phyloP scores from a whole-genome alignment of 2,329 filamentous ascomycete genomes.

The Penicillium sp. region DNA sequence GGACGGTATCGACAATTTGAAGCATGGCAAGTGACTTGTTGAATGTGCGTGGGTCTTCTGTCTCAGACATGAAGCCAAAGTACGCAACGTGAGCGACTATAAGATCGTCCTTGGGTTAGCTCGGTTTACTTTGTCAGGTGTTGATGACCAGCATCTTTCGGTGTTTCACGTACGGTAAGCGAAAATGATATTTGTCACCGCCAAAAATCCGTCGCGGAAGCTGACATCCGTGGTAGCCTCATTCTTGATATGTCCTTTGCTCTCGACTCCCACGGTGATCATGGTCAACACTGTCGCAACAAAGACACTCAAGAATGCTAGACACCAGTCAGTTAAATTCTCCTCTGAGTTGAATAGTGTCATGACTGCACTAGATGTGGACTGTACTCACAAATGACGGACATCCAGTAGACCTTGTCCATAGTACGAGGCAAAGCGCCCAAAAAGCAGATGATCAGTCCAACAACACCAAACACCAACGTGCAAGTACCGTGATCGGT shows the following conservation, averaged over 20 bases:
- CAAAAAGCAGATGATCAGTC: constrained; percentile 58
- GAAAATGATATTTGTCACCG: constrained; percentile 67
- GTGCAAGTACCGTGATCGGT: constrained; percentile 63
- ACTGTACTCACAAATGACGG: constrained; percentile 52
- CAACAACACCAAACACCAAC: constrained; percentile 62
- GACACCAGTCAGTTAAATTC: not conserved
- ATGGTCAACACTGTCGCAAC: constrained; percentile 65
- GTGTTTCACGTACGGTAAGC: constrained; percentile 54
- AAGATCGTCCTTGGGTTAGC: not conserved
- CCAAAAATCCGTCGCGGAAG: constrained; percentile 58
- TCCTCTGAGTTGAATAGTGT: not conserved
- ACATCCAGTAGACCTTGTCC: constrained; percentile 61
- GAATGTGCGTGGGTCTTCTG: constrained; percentile 61
- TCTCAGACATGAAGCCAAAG: constrained; percentile 65
- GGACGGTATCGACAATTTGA: constrained; percentile 59
- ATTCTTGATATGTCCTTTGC: constrained; percentile 40
- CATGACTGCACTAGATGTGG: not conserved
- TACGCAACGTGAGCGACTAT: constrained; percentile 62
- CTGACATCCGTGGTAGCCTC: constrained; percentile 42
- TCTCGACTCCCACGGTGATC: constrained; percentile 60
- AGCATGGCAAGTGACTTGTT: constrained; percentile 62
- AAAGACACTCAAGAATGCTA: constrained; percentile 63
- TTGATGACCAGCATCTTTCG: not conserved
- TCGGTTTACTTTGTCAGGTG: not conserved
- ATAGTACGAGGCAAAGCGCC: constrained; percentile 63